phyloP scores from a whole-genome alignment of 805 yeast genomes.

The Saccharomyces mikatae region DNA sequence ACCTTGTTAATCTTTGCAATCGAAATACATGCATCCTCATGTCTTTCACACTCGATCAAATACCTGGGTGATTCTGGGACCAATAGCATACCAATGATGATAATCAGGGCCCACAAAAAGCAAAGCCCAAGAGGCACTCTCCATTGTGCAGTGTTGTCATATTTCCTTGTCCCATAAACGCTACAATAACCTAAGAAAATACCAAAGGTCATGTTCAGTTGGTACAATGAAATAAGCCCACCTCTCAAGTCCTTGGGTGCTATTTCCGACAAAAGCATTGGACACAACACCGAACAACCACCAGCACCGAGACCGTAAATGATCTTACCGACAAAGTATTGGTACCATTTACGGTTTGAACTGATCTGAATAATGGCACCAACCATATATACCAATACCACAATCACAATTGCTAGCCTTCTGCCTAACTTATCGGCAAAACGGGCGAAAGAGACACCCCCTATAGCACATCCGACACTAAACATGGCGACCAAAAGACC shows the following conservation, averaged over 20 bases:
- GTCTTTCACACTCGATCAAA: conserved; percentile 42
- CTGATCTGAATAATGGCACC: conserved; percentile 54
- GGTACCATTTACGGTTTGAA: conserved; percentile 36
- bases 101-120: conserved; percentile 32
- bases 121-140: conserved; percentile 54
- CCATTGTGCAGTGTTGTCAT: conserved; percentile 34
- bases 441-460: conserved; percentile 41
- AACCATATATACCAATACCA: conserved; percentile 47
- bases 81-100: conserved; percentile 48
- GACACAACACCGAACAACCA: conserved; percentile 56
- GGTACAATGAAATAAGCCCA: conserved; percentile 51
- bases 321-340: conserved; percentile 34
- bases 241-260: conserved; percentile 59
- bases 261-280: conserved; percentile 55
- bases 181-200: conserved; percentile 57
- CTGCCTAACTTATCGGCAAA: conserved; percentile 51
- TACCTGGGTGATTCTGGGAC: conserved; percentile 62
- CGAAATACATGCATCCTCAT: conserved; percentile 52
- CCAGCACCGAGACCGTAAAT: conserved; percentile 70
- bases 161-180: conserved; percentile 44
- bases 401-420: conserved; percentile 44
- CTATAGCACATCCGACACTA: conserved; percentile 4
- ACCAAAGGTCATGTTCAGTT: conserved; percentile 50
- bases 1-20: conserved; percentile 47
- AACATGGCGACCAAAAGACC: conserved; percentile 46